phyloP scores from a whole-genome alignment of 1,284 basidiomycete genomes.

The Stygiomarasmius scandens region DNA sequence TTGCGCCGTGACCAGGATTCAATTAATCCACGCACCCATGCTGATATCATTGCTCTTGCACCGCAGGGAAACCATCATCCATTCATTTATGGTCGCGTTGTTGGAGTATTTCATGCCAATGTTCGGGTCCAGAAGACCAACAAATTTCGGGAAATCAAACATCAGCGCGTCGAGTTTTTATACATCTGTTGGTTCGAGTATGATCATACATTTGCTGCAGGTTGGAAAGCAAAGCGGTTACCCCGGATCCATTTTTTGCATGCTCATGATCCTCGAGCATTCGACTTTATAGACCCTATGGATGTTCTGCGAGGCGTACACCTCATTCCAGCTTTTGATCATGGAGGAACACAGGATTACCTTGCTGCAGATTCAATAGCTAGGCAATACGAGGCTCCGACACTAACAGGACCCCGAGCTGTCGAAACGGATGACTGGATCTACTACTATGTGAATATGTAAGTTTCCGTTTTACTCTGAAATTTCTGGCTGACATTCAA shows the following conservation, averaged over 20 bases:
- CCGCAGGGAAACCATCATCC: slow-evolving; percentile 18
- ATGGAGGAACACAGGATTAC: slow-evolving; percentile 23
- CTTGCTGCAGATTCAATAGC: slow-evolving; percentile 7
- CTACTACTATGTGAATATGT: slow-evolving; percentile 21
- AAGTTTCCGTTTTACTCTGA: background rate
- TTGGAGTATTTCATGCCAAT: slow-evolving; percentile 36
- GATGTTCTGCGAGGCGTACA: slow-evolving; percentile 1
- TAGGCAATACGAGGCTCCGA: background rate
- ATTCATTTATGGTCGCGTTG: slow-evolving; percentile 38
- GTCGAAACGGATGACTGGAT: slow-evolving; percentile 23
- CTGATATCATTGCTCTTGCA: slow-evolving; percentile 23
- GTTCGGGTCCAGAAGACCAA: slow-evolving; percentile 16
- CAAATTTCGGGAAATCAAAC: background rate
- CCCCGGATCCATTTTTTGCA: no score
- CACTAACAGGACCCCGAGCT: background rate
- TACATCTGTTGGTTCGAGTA: no score
- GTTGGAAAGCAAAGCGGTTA: background rate
- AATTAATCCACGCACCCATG: slow-evolving; percentile 22
- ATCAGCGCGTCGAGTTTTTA: background rate
- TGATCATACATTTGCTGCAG: background rate
- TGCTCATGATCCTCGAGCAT: no score
- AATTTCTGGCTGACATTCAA: background rate
- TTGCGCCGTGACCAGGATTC: slow-evolving; percentile 23
- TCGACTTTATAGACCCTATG: no score
- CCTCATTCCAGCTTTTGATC: slow-evolving; percentile 9